These are phyloP conservation scores for Cyclospora cayetanensis DNA, from an alignment of 169 alveolate genomes.

Conservation along the genomic window DNA sequence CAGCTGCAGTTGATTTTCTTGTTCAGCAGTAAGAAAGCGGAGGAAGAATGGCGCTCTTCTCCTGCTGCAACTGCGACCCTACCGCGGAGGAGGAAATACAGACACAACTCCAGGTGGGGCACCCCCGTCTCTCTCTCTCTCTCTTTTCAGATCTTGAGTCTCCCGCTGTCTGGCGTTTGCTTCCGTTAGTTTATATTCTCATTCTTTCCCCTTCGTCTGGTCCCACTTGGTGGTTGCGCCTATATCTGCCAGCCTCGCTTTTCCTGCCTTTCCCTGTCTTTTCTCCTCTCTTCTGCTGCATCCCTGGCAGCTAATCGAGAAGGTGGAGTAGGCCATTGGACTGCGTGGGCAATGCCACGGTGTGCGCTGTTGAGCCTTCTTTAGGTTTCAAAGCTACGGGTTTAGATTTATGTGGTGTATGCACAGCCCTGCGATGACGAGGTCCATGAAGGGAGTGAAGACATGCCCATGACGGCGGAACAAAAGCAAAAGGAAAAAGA, in stretches of 20 bases:
- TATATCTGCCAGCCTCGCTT: no score
- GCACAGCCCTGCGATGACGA: not conserved
- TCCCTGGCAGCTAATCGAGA: not conserved
- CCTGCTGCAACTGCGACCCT: slow-evolving; percentile 68
- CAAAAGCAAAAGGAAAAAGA: slow-evolving; percentile 65
- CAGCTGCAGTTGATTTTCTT: no score
- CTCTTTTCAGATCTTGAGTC: no score
- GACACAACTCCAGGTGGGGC: not conserved
- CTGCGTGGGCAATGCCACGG: not conserved
- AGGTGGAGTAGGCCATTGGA: not conserved
- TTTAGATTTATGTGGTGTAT: not conserved
- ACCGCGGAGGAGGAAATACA: slow-evolving; percentile 63
- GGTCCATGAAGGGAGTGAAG: slow-evolving; percentile 3
- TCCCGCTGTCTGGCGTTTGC: no score
- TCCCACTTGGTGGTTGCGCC: no score
- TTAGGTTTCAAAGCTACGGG: not conserved
- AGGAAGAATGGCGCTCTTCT: slow-evolving; percentile 38
- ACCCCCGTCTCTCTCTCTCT: no score
- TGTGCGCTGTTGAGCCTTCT: not conserved
- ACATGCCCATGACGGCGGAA: slow-evolving; percentile 37
- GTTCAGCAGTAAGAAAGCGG: not conserved
- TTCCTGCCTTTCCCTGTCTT: not conserved
- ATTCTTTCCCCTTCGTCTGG: no score
- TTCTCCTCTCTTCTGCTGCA: not conserved
- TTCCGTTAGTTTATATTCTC: no score